phyloP scores from a whole-genome alignment of 306 rosid species.

The Mimosa bimucronata region DNA sequence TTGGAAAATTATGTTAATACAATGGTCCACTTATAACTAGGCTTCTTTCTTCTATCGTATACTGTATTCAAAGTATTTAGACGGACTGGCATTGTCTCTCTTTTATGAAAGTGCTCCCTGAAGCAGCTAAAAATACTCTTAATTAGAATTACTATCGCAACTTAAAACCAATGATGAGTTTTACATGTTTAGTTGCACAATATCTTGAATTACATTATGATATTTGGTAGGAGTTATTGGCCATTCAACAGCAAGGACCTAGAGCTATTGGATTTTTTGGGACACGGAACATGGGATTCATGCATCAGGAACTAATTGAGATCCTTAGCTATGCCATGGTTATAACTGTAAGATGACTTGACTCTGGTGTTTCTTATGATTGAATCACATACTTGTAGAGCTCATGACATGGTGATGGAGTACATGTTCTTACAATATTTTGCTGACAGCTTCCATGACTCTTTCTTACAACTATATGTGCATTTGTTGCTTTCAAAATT shows the following conservation, averaged over 20 bases:
- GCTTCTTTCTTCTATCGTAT: neutral
- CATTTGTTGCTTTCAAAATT: conserved; percentile 33
- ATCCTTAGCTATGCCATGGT: conserved; percentile 99
- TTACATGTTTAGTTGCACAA: conserved; percentile 11
- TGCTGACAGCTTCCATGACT: conserved; percentile 10
- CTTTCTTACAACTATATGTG: conserved; percentile 28
- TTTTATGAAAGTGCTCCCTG: conserved; percentile 5
- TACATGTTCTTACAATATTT: conserved; percentile 25
- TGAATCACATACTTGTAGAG: conserved; percentile 34
- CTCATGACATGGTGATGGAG: conserved; percentile 25
- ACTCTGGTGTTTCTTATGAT: conserved; percentile 6
- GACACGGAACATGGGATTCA: conserved; percentile 98
- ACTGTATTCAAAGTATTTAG: conserved; percentile 2
- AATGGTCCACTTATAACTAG: neutral
- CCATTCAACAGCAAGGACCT: conserved; percentile 99
- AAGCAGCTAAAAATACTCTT: conserved; percentile 4
- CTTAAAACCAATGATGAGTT: conserved; percentile 5
- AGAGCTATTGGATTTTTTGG: conserved; percentile 98
- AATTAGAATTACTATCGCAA: conserved; percentile 19
- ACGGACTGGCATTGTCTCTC: neutral
- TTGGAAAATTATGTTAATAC: neutral
- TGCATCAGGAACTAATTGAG: conserved; percentile 98
- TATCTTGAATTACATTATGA: neutral
- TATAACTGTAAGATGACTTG: conserved; percentile 79
- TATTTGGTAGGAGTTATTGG: conserved; percentile 80